phyloP scores from a whole-genome alignment of 345 rosid genomes.

The Eucalyptus viminalis region DNA sequence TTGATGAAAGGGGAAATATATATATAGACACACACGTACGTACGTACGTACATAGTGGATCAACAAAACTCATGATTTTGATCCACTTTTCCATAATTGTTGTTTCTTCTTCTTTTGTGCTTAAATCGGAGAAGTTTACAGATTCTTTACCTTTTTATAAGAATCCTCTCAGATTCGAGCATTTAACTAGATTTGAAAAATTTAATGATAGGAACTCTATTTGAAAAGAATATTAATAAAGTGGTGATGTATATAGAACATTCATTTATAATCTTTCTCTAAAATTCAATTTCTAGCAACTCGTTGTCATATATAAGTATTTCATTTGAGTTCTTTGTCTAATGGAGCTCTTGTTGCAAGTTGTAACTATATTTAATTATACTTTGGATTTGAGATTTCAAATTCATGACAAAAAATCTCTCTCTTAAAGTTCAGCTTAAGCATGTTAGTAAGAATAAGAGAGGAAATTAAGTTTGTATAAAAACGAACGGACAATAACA shows the following conservation, averaged over 20 bases:
- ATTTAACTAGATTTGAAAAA: background rate
- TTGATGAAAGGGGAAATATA: background rate
- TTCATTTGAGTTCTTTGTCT: background rate
- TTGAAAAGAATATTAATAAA: background rate
- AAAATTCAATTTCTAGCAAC: background rate
- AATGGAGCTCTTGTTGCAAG: background rate
- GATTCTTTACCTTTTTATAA: background rate
- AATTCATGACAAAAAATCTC: background rate
- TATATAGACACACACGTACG: rapidly evolving
- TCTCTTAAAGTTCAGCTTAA: background rate
- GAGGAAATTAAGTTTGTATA: background rate
- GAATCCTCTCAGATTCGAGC: background rate
- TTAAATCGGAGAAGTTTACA: background rate
- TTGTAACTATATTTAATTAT: background rate
- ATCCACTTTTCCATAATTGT: background rate
- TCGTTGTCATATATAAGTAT: background rate
- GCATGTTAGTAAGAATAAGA: background rate
- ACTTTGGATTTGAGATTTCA: background rate
- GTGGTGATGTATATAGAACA: background rate
- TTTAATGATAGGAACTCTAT: background rate
- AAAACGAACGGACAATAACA: background rate
- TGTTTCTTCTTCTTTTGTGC: background rate
- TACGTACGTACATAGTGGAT: background rate
- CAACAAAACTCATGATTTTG: background rate
- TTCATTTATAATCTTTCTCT: background rate